Evolutionary conservation across 164 flowering plant species (phyloP).

Genomic region (Santalum album): DNA sequence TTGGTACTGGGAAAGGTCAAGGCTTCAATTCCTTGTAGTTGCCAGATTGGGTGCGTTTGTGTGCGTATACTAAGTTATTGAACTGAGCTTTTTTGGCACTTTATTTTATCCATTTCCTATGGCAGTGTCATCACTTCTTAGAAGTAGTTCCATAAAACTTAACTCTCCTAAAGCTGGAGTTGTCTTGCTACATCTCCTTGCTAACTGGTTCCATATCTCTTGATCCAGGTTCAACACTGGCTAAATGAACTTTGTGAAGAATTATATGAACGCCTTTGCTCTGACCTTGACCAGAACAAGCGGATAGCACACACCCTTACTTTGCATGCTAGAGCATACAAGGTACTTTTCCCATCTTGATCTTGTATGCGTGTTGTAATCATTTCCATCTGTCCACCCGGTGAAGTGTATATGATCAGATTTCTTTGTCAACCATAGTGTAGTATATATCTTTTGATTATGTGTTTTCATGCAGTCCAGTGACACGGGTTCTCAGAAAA

Average conservation of each 20-base stretch:
- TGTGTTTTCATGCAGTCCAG: slow-evolving; percentile 26
- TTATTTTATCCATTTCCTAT: too few species aligned
- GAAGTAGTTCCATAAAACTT: background rate
- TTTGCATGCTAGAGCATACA: slow-evolving; percentile 70
- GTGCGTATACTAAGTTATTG: too few species aligned
- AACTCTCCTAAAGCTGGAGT: background rate
- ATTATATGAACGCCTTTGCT: slow-evolving; percentile 67
- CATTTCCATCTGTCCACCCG: background rate
- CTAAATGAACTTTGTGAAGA: slow-evolving; percentile 86
- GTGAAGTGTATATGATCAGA: background rate
- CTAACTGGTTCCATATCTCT: slow-evolving; percentile 3
- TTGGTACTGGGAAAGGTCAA: too few species aligned
- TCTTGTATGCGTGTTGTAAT: background rate
- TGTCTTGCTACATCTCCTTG: background rate
- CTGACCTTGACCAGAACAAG: slow-evolving; percentile 71
- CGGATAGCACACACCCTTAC: slow-evolving; percentile 80
- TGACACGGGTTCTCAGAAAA: slow-evolving; percentile 58
- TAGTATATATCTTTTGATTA: slow-evolving; percentile 5
- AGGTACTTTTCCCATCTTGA: slow-evolving; percentile 27
- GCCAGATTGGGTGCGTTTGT: too few species aligned
- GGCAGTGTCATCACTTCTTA: background rate
- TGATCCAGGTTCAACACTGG: slow-evolving; percentile 72
- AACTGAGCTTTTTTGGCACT: too few species aligned
- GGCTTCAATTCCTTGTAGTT: too few species aligned
- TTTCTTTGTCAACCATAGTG: background rate